Evolutionary conservation across 768 basidiomycete genomes (phyloP).

Genomic region (Leucocoprinus leucothites): DNA sequence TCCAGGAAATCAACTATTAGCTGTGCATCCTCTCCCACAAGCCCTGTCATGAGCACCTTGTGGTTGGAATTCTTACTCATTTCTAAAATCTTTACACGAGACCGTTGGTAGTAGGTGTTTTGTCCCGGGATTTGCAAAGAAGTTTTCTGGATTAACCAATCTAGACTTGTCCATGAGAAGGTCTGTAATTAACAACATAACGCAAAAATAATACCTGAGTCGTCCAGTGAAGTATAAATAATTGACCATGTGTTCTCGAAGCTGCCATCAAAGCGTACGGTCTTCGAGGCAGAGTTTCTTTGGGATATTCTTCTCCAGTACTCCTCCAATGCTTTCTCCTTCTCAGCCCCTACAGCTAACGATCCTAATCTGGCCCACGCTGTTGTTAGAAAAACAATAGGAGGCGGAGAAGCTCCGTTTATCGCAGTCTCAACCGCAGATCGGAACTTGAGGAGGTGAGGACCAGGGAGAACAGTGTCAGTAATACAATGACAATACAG

Average conservation of each 20-base stretch:
- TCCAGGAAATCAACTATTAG: neutral
- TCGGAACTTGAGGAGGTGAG: slow-evolving; percentile 29
- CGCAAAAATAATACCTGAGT: too few species aligned
- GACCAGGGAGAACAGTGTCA: slow-evolving; percentile 27
- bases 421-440: too few species aligned
- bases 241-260: slow-evolving; percentile 10
- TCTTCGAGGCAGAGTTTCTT: slow-evolving; percentile 4
- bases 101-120: too few species aligned
- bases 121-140: too few species aligned
- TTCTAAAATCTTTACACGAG: too few species aligned
- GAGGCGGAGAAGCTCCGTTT: too few species aligned
- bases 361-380: slow-evolving; percentile 26
- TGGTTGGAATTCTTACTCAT: too few species aligned
- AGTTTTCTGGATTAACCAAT: too few species aligned
- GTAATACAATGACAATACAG: slow-evolving; percentile 32
- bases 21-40: neutral
- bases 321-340: slow-evolving; percentile 19
- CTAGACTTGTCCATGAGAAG: too few species aligned
- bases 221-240: too few species aligned
- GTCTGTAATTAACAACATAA: too few species aligned
- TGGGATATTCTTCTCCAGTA: slow-evolving; percentile 17
- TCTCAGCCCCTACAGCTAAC: slow-evolving; percentile 7
- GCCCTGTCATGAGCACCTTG: neutral
- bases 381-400: slow-evolving; percentile 31
- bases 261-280: too few species aligned